Evolutionary conservation across 2,329 filamentous ascomycete species (phyloP).

Genomic region (Fusarium aywerte): DNA sequence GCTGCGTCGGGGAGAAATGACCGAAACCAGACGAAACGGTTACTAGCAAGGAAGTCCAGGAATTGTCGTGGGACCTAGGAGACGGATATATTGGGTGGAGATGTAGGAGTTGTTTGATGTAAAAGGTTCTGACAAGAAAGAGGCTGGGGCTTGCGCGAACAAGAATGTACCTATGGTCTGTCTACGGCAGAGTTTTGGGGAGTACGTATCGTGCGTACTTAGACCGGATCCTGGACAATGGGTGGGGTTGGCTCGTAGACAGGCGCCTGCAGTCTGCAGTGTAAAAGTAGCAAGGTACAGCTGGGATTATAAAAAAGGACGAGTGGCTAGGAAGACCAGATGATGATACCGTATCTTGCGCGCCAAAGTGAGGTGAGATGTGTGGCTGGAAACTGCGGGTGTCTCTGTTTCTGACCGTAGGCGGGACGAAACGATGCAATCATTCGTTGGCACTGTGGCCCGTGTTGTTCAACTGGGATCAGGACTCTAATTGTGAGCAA

Average conservation of each 20-base stretch:
- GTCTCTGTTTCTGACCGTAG: constrained; percentile 23
- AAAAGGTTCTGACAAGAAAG: constrained; percentile 31
- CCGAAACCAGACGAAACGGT: constrained; percentile 42
- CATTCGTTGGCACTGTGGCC: constrained; percentile 22
- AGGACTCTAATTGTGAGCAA: constrained; percentile 16
- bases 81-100: constrained; percentile 48
- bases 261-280: constrained; percentile 33
- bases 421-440: constrained; percentile 26
- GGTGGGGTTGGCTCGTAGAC: constrained; percentile 35
- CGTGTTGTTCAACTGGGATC: constrained; percentile 22
- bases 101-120: constrained; percentile 38
- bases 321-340: constrained; percentile 27
- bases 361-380: constrained; percentile 25
- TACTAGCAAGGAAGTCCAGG: constrained; percentile 46
- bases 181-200: constrained; percentile 42
- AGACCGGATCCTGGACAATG: constrained; percentile 26
- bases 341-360: constrained; percentile 22
- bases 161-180: constrained; percentile 41
- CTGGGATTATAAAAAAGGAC: constrained; percentile 16
- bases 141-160: constrained; percentile 43
- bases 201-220: constrained; percentile 31
- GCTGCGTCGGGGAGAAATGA: constrained; percentile 26
- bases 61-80: constrained; percentile 38
- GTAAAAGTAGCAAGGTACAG: constrained; percentile 25
- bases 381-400: constrained; percentile 16